These are phyloP conservation scores for Hanseniaspora meyeri DNA, from an alignment of 805 yeast species.

Conservation along the genomic window DNA sequence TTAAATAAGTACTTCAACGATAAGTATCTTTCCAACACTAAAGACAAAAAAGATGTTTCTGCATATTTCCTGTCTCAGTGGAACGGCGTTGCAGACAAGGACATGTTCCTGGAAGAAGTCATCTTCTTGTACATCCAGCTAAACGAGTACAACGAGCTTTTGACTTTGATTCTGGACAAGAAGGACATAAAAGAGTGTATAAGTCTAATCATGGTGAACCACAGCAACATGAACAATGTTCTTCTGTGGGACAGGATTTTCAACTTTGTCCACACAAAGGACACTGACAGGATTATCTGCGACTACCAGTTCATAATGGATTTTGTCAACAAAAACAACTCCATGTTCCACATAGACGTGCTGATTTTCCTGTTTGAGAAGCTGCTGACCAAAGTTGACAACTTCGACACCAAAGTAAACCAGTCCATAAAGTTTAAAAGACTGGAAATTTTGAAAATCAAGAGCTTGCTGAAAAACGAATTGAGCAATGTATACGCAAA, in stretches of 20 bases:
- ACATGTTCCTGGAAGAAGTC: conserved; percentile 1
- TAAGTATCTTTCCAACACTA: not conserved
- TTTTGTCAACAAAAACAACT: not conserved
- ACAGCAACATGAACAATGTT: not conserved
- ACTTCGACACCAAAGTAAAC: not conserved
- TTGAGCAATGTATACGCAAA: not conserved
- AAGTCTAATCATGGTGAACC: not conserved
- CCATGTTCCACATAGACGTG: not conserved
- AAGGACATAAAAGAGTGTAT: conserved; percentile 5
- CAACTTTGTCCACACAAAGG: not conserved
- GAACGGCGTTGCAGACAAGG: not conserved
- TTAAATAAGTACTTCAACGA: not conserved
- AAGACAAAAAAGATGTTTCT: not conserved
- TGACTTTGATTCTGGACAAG: conserved; percentile 3
- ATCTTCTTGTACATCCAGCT: conserved; percentile 3
- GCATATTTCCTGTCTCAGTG: not conserved
- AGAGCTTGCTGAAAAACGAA: conserved; percentile 1
- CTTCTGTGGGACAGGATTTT: conserved; percentile 5
- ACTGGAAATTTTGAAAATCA: conserved; percentile 1
- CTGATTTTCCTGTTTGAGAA: not conserved
- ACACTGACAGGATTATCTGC: not conserved
- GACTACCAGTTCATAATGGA: not conserved
- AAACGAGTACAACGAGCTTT: not conserved
- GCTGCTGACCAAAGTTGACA: not conserved
- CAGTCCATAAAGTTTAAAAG: not conserved